A percentile compares a stretch with the other conserved stretches of the same genome.
Conservation (phyloP, 208 protist genomes). For the Vickermania spadyakhi region DNA sequence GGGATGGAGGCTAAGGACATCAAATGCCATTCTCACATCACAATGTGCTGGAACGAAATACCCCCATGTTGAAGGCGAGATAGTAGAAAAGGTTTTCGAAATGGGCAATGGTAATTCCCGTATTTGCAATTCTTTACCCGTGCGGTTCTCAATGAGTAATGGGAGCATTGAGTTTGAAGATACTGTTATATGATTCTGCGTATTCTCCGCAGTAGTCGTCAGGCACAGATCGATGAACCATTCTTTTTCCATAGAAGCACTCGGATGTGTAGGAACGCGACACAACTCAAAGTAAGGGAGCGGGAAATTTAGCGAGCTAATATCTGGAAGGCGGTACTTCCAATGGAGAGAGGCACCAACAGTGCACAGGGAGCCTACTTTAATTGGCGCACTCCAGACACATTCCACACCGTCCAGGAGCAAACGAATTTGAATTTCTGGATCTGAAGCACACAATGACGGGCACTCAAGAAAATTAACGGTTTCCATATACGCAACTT, state of each 20-base stretch:
- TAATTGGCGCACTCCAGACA: constrained; percentile 5
- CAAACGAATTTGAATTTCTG: constrained; percentile 7
- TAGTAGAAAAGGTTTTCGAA: neutral
- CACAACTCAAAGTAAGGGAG: neutral
- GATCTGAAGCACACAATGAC: neutral
- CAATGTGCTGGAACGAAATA: neutral
- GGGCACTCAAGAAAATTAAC: neutral
- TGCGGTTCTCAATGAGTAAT: neutral
- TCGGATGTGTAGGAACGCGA: neutral
- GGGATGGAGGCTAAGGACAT: neutral
- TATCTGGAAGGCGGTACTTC: neutral
- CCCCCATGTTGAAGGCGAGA: neutral
- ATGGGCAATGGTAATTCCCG: neutral
- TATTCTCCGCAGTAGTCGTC: neutral
- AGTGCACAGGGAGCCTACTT: constrained; percentile 12
- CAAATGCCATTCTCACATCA: neutral
- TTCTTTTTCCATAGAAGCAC: neutral
- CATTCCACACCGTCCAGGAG: constrained; percentile 4
- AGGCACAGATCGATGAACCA: neutral
- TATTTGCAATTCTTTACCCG: neutral
- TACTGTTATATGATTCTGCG: neutral
- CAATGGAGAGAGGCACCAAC: neutral
- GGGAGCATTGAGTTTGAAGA: neutral
- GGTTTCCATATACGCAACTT: too few relatives aligned
- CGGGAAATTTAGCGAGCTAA: too few relatives aligned